These are phyloP conservation scores for Hyphopichia fennica DNA, from an alignment of 1,139 yeast genomes.

Conservation along the genomic window DNA sequence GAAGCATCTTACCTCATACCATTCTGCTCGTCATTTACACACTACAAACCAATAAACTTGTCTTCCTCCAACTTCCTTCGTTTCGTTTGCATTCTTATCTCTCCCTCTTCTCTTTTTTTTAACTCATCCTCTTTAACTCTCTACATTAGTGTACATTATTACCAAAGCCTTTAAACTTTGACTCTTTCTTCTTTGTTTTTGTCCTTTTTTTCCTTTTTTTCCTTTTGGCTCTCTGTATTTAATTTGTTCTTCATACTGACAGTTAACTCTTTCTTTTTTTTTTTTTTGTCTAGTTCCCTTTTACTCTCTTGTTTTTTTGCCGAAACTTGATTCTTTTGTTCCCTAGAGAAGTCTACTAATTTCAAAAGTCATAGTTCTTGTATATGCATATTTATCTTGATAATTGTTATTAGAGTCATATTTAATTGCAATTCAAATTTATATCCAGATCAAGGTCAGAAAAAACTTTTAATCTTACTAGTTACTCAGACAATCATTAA, in stretches of 20 bases:
- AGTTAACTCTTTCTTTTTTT: too few relatives aligned
- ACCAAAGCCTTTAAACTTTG: background rate
- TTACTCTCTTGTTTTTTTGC: too few relatives aligned
- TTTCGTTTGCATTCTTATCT: background rate
- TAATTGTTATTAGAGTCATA: too few relatives aligned
- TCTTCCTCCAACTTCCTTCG: background rate
- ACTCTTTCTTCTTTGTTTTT: background rate
- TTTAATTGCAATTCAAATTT: too few relatives aligned
- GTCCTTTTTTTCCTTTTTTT: background rate
- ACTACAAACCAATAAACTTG: background rate
- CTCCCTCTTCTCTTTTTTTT: background rate
- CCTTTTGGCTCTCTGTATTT: background rate
- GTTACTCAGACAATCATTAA: too few relatives aligned
- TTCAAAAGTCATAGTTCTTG: too few relatives aligned
- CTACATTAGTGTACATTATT: background rate
- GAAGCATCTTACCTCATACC: background rate
- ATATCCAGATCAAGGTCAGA: too few relatives aligned
- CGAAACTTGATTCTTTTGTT: too few relatives aligned
- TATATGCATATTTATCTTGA: too few relatives aligned
- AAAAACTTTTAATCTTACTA: too few relatives aligned
- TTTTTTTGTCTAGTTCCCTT: too few relatives aligned
- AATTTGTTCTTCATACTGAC: background rate
- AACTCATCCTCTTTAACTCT: background rate
- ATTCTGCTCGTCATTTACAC: background rate
- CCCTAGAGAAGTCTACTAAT: too few relatives aligned